Base-by-base conservation (phyloP, 495 filamentous ascomycete genomes). In the Amniculicola lignicola region DNA sequence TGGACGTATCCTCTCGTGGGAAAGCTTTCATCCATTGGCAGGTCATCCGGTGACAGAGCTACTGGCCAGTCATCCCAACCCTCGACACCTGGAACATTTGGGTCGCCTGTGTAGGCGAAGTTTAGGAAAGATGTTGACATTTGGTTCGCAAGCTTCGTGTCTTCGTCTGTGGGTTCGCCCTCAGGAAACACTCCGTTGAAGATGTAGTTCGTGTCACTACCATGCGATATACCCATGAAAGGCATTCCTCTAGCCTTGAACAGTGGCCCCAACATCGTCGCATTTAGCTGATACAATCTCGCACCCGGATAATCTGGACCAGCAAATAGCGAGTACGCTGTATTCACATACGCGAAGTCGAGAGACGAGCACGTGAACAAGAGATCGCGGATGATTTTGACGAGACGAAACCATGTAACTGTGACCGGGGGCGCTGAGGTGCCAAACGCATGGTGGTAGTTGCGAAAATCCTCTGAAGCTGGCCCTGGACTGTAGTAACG, bases 361-460 rank as follows among this genome's bases (percentile, higher is more conserved):
- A 69, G 49, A 0, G 55, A 60, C 2, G 67, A 67, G 21, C 69
- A 71, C 4, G 67, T 63, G 55, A 71, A 71, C 6, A 69, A 37
- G 0, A 71, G 33, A 18, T 71, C 69, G 0, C 67, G 51, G 19
- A 71, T 5, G 10, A 71, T 66, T 18, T 56, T 59, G 2, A 67
- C 61, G 14, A 62, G 45, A 2, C 67, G 67, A 55, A 66, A 71
- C n/a, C 27, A 69, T 42, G 69, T 48, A 22, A 67, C 41, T 6
- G 65, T 40, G 3, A 59, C 63, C 0, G 16, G 51, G 0, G 63
- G 67, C 29, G 29, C 29, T n/a, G n/a, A n/a, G n/a, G n/a, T n/a
- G n/a, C n/a, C n/a, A n/a, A n/a, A n/a, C n/a, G n/a, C n/a, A n/a
- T n/a, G n/a, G n/a, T n/a, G n/a, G n/a, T n/a, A n/a, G n/a, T n/a